These are phyloP conservation scores for Myriosclerotinia duriaeana DNA, from an alignment of 2,329 filamentous ascomycete species.

Conservation along the genomic window DNA sequence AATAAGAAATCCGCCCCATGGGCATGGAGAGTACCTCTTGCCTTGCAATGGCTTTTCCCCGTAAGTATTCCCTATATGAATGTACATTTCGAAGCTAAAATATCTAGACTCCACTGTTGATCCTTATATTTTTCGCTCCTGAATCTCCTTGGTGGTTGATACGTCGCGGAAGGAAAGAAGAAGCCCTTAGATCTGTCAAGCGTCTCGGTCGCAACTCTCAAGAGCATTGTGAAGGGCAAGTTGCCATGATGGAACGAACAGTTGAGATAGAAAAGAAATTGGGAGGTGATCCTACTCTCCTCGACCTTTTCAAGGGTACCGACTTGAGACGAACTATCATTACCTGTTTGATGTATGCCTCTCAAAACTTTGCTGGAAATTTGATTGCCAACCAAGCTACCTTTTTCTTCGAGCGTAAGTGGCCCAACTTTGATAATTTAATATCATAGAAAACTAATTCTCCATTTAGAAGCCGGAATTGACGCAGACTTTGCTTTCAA, in stretches of 20 bases:
- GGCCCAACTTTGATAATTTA: slow-evolving; percentile 2
- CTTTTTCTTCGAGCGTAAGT: slow-evolving; percentile 53
- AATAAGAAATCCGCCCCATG: slow-evolving; percentile 40
- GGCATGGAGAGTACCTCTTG: slow-evolving; percentile 52
- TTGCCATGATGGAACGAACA: slow-evolving; percentile 59
- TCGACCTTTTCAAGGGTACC: slow-evolving; percentile 56
- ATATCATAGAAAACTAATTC: slow-evolving; percentile 37
- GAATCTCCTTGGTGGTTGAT: slow-evolving; percentile 53
- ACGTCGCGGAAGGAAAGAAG: slow-evolving; percentile 45
- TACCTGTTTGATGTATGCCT: slow-evolving; percentile 56
- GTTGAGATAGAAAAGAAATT: slow-evolving; percentile 53
- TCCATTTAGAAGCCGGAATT: slow-evolving; percentile 59
- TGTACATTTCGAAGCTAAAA: not conserved
- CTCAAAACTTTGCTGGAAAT: slow-evolving; percentile 62
- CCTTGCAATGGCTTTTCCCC: slow-evolving; percentile 54
- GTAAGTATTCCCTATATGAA: not conserved
- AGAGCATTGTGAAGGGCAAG: slow-evolving; percentile 49
- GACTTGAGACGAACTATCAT: slow-evolving; percentile 57
- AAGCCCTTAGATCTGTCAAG: slow-evolving; percentile 44
- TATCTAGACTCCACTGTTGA: slow-evolving; percentile 47
- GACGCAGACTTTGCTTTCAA: slow-evolving; percentile 55
- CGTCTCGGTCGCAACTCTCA: slow-evolving; percentile 44
- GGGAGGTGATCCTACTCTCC: slow-evolving; percentile 47
- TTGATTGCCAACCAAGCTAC: slow-evolving; percentile 63
- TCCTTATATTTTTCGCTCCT: slow-evolving; percentile 49